A percentile compares a stretch with the other conserved stretches of the same genome.
phyloP scores from a whole-genome alignment of 1,284 basidiomycete genomes.

The Ganoderma lingzhi region DNA sequence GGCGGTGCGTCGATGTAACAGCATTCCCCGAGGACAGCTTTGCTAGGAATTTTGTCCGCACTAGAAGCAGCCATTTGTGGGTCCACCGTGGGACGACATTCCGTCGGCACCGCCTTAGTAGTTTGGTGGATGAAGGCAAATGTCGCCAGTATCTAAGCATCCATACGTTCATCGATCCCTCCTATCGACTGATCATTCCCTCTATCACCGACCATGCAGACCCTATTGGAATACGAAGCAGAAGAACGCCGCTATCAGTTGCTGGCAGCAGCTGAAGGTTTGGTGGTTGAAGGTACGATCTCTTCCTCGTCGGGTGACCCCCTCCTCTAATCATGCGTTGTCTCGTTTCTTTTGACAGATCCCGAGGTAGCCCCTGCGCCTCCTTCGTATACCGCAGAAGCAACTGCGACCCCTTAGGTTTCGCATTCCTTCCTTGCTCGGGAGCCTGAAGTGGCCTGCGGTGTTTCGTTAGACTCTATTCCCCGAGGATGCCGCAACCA shows the following conservation, averaged over 20 bases:
- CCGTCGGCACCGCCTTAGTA: background rate
- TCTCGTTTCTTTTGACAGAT: background rate
- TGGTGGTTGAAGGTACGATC: background rate
- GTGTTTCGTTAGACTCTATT: background rate
- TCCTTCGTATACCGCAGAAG: background rate
- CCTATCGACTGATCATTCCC: background rate
- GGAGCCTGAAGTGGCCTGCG: background rate
- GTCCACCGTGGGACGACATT: background rate
- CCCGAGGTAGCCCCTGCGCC: background rate
- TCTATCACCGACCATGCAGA: background rate
- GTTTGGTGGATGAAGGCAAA: background rate
- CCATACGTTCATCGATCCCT: background rate
- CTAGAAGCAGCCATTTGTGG: background rate
- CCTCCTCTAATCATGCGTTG: background rate
- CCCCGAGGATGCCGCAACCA: background rate
- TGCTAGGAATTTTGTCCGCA: background rate
- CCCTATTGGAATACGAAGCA: background rate
- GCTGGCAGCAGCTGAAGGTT: background rate
- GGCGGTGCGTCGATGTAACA: background rate
- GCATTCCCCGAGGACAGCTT: background rate
- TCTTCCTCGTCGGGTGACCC: background rate
- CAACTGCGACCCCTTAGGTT: background rate
- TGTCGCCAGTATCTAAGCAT: background rate
- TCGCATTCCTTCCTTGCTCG: background rate
- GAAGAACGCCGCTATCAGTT: background rate